phyloP scores from a whole-genome alignment of 768 basidiomycete species.

The Phlegmacium glaucopus region DNA sequence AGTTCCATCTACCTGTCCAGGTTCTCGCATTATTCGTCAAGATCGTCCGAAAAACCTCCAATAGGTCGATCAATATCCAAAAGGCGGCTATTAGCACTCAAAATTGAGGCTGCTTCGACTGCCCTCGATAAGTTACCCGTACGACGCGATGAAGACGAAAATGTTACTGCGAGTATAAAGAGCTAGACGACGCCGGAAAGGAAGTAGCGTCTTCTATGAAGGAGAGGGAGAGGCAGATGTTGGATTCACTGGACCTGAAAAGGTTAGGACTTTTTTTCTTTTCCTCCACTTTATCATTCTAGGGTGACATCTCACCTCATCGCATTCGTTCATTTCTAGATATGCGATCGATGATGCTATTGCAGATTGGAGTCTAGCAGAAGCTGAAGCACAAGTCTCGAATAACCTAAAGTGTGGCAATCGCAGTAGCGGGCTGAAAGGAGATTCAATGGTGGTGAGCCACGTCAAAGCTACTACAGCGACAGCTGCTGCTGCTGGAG shows the following conservation, averaged over 20 bases:
- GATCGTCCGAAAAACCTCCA: constrained; percentile 80
- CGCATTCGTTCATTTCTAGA: constrained; percentile 33
- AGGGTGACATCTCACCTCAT: constrained; percentile 10
- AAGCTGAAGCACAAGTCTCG: constrained; percentile 68
- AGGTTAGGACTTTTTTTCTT: constrained; percentile 55
- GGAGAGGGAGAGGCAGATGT: constrained; percentile 83
- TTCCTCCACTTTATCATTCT: constrained; percentile 8
- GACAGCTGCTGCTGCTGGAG: constrained; percentile 25
- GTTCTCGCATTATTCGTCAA: constrained; percentile 89
- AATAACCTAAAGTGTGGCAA: constrained; percentile 10
- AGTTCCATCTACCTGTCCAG: constrained; percentile 85
- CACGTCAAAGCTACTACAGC: constrained; percentile 48
- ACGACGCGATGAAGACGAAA: constrained; percentile 17
- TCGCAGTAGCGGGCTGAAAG: constrained; percentile 30
- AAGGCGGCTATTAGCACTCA: constrained; percentile 71
- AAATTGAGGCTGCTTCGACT: constrained; percentile 32
- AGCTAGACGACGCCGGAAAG: constrained; percentile 75
- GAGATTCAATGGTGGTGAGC: constrained; percentile 66
- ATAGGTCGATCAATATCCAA: constrained; percentile 70
- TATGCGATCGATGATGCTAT: constrained; percentile 71
- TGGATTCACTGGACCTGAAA: constrained; percentile 82
- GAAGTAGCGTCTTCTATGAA: constrained; percentile 63
- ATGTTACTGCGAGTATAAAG: constrained; percentile 47
- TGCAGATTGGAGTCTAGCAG: constrained; percentile 73
- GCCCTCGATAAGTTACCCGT: not conserved